Evolutionary conservation across 768 basidiomycete genomes (phyloP), one percentile per base, ranked within the genome.

Genomic region (Lactarius sanguifluus): DNA sequence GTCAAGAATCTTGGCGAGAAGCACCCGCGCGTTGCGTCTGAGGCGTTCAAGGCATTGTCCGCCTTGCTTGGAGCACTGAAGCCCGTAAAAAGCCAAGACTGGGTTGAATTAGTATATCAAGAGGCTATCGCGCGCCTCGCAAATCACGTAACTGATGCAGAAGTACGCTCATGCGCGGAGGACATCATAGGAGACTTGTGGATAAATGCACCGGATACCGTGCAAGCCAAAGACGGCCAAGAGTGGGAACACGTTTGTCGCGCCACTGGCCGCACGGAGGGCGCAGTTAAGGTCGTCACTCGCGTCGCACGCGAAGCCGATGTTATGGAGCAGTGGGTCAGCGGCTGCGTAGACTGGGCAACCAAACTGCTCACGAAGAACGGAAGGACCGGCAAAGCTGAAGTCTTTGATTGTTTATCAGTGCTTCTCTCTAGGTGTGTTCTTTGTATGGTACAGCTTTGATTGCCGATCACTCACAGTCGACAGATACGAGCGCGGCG

Each of bases 91-190:
- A 73, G 80, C 63, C 78, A 76, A 7, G 85, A 86, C 18, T 94
- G 92, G 92, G 76, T 85, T 5, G 85, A 91, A 62, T 72, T 79
- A 12, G 81, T 97, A 4, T 97, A 96, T 75, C 79, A 84, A 9
- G 88, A 93, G 68, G 88, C 92, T 12, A 79, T 91, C 4, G 75
- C 79, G 25, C 82, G 93, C 60, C 77, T 99, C 43, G 83, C 80
- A 59, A 89, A 84, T 56, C 86, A 91, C 67, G 91, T 96, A 70
- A 96, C 96, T 1, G 96, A 98, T 75, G 87, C 91, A 4, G 96
- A 97, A 69, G 93, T 98, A 25, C 85, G 94, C 43, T 82, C 83
- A 30, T 86, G 84, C 69, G 94, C 94, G 0, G 90, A 98, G 71
- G 87, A 90, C 38, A 86, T 86, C 58, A 83, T 96, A 54, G 95